A percentile compares a stretch with the other conserved stretches of the same genome.
Evolutionary conservation across 1,284 basidiomycete species (phyloP).

Genomic region (Heimioporus punctisporus): DNA sequence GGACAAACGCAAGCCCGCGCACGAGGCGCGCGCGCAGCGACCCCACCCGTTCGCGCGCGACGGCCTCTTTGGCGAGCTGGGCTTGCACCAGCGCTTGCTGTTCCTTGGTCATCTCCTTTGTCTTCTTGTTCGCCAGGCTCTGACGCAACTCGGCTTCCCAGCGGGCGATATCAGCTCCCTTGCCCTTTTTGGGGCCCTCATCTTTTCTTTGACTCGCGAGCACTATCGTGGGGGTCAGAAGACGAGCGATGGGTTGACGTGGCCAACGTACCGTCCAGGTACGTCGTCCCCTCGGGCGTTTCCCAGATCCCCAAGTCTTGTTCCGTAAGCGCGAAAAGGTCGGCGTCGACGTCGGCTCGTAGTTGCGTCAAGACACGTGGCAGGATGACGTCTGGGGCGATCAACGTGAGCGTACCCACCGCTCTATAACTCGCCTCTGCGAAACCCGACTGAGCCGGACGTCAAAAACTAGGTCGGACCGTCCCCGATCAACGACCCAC

Average conservation of each 20-base stretch:
- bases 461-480: too few species aligned
- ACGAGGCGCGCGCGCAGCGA: slow-evolving; percentile 55
- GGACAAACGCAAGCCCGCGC: slow-evolving; percentile 71
- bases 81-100: slow-evolving; percentile 80
- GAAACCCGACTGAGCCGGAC: slow-evolving; percentile 50
- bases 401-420: slow-evolving; percentile 77
- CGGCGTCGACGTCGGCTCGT: slow-evolving; percentile 60
- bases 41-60: slow-evolving; percentile 62
- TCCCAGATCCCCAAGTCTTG: slow-evolving; percentile 84
- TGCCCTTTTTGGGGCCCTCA: slow-evolving; percentile 70
- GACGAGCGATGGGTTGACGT: too few species aligned
- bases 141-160: slow-evolving; percentile 96
- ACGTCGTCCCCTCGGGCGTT: slow-evolving; percentile 80
- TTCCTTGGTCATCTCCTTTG: slow-evolving; percentile 72
- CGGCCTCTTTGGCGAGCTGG: slow-evolving; percentile 81
- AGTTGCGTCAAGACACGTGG: slow-evolving; percentile 74
- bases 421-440: slow-evolving; percentile 75
- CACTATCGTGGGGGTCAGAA: slow-evolving; percentile 45
- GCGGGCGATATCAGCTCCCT: slow-evolving; percentile 84
- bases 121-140: slow-evolving; percentile 75
- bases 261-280: slow-evolving; percentile 69
- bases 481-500: too few species aligned
- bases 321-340: slow-evolving; percentile 65
- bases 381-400: slow-evolving; percentile 71
- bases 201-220: slow-evolving; percentile 62